These are phyloP conservation scores for Suillus subluteus DNA, from an alignment of 768 basidiomycete species.

Conservation along the genomic window DNA sequence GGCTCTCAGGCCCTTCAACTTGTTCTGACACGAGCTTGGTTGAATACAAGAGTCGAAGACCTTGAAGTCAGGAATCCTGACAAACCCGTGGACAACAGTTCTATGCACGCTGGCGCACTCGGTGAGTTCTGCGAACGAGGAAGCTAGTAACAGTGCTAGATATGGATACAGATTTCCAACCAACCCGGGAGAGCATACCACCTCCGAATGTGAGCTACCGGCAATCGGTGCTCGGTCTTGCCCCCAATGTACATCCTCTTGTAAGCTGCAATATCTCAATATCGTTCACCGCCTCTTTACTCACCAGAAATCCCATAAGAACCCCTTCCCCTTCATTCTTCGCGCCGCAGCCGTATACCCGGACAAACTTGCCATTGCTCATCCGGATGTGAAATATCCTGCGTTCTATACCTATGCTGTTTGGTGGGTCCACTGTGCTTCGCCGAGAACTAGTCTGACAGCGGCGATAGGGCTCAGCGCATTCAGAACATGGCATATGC, in stretches of 20 bases:
- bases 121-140: too few species aligned
- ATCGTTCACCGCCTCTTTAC: not conserved
- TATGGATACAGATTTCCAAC: too few species aligned
- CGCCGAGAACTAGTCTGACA: slow-evolving; percentile 1
- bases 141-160: too few species aligned
- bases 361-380: slow-evolving; percentile 73
- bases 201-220: too few species aligned
- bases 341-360: slow-evolving; percentile 81
- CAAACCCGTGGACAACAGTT: too few species aligned
- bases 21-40: not conserved
- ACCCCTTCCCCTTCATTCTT: slow-evolving; percentile 76
- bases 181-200: too few species aligned
- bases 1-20: not conserved
- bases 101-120: too few species aligned
- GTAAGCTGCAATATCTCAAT: not conserved
- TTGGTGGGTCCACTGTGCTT: slow-evolving; percentile 50
- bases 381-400: slow-evolving; percentile 63
- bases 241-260: too few species aligned
- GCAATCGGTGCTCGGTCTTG: too few species aligned
- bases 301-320: slow-evolving; percentile 44
- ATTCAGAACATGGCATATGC: slow-evolving; percentile 88
- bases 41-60: not conserved
- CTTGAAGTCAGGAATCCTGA: slow-evolving; percentile 18
- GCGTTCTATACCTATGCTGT: slow-evolving; percentile 69
- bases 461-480: slow-evolving; percentile 68